Evolutionary conservation across 2,329 filamentous ascomycete genomes (phyloP), one percentile per base, ranked within the genome.

Genomic region (Talaromyces marneffei): DNA sequence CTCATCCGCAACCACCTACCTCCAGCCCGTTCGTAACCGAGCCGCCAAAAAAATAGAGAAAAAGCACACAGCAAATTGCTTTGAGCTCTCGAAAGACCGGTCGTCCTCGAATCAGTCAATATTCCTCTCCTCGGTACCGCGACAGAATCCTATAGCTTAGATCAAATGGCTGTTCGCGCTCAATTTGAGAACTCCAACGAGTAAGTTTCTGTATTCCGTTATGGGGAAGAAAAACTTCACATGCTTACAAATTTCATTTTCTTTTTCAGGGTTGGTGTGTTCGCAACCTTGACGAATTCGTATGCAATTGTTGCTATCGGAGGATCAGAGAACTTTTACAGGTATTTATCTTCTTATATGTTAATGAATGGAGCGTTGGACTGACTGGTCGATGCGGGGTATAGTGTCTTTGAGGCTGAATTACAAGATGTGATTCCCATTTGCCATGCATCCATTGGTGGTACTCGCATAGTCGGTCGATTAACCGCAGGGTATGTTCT

Each of bases 251-350:
- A 20, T 35, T 35, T 52, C 23, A 23, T 58, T 54, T 57, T 57
- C 42, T 44, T 25, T 55, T 58, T 33, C 72, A 97, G 92, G 81
- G 90, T 99, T 74, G 94, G 94, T 76, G 94, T 97, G 74, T 99
- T 99, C 79, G 81, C 92, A 64, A 96, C 91, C 65, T 89, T 99
- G 75, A 99, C 94, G 69, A 99, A 99, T 80, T 93, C 91, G 63
- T 99, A 96, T 79, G 92, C 92, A 70, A 84, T 99, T 71, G 91
- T 97, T 70, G 92, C 93, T 66, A 86, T 96, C 67, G 94, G 94
- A 73, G 92, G 91, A 70, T 96, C 91, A 73, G 92, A 97, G 83
- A 97, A 97, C 85, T 99, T 99, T 79, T 97, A 97, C 87, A 92
- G 86, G 86, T 63, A 56, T 56, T 16, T 50, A 16, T 7, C 25